Evolutionary conservation across 1,284 basidiomycete genomes (phyloP).

Genomic region (Moesziomyces globuligerus): DNA sequence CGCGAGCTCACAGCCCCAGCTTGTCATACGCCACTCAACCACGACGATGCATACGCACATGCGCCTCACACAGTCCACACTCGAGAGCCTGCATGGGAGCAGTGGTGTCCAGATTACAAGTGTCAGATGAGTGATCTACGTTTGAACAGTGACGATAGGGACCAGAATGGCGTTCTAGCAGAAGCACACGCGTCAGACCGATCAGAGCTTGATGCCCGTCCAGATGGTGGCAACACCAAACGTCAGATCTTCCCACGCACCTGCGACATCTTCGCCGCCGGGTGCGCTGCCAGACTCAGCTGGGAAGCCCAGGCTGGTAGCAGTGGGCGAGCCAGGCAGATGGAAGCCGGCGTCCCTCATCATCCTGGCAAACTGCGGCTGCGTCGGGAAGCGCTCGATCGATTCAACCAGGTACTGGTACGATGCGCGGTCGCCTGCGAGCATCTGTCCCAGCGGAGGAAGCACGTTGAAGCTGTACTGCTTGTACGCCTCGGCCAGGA

Average conservation of each 20-base stretch:
- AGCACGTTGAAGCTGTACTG: constrained; percentile 97
- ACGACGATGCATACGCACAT: too few species aligned
- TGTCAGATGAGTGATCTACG: not conserved
- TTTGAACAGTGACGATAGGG: not conserved
- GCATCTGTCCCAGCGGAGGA: constrained; percentile 90
- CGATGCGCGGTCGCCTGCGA: constrained; percentile 92
- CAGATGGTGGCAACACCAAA: constrained; percentile 66
- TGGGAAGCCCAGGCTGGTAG: constrained; percentile 55
- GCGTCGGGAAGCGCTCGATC: constrained; percentile 91
- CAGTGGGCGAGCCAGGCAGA: constrained; percentile 58
- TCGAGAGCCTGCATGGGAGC: not conserved
- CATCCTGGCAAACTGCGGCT: constrained; percentile 90
- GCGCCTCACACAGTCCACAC: too few species aligned
- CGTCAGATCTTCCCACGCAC: constrained; percentile 65
- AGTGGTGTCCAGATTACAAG: constrained; percentile 33
- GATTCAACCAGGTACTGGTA: constrained; percentile 96
- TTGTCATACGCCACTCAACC: too few species aligned
- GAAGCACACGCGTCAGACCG: not conserved
- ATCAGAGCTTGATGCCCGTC: constrained; percentile 57
- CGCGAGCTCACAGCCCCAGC: too few species aligned
- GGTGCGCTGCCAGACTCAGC: constrained; percentile 33
- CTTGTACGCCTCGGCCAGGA: constrained; percentile 88
- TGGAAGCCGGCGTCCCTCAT: constrained; percentile 69
- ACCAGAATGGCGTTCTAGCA: not conserved
- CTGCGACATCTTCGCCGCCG: constrained; percentile 46